These are phyloP conservation scores for Myriosclerotinia duriaeana DNA, from an alignment of 2,329 filamentous ascomycete species.

Conservation along the genomic window DNA sequence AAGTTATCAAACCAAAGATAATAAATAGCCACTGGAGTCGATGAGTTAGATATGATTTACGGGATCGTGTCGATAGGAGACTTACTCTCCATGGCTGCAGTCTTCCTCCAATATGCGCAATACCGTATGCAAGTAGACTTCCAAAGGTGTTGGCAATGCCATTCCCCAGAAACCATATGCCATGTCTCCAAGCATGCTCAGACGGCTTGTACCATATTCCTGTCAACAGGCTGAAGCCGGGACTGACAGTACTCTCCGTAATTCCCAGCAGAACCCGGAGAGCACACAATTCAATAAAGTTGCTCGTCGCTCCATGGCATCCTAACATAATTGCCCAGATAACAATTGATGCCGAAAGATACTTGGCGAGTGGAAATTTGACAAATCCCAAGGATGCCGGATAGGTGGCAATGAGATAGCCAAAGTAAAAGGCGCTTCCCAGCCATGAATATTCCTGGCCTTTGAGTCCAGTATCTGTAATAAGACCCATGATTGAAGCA, in stretches of 20 bases:
- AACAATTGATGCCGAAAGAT: constrained; percentile 61
- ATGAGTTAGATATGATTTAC: background rate
- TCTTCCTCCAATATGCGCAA: constrained; percentile 32
- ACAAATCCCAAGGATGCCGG: constrained; percentile 27
- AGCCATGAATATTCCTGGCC: constrained; percentile 50
- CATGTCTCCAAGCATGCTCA: constrained; percentile 25
- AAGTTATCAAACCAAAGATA: constrained; percentile 32
- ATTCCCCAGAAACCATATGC: constrained; percentile 29
- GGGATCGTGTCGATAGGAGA: background rate
- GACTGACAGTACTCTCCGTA: constrained; percentile 36
- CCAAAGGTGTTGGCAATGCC: constrained; percentile 40
- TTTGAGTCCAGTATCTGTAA: constrained; percentile 44
- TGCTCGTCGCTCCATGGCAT: constrained; percentile 25
- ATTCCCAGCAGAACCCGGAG: constrained; percentile 37
- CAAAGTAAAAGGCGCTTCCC: constrained; percentile 48
- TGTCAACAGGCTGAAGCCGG: constrained; percentile 41
- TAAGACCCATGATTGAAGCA: constrained; percentile 49
- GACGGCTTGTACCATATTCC: constrained; percentile 38
- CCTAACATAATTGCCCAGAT: constrained; percentile 56
- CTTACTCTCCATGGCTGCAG: constrained; percentile 31
- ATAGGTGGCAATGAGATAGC: constrained; percentile 33
- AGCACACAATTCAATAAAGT: constrained; percentile 31
- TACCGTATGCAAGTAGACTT: constrained; percentile 41
- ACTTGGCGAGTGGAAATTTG: constrained; percentile 55
- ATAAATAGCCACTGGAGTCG: constrained; percentile 26